Percentiles rank a stretch among this genome's conserved stretches.
phyloP scores from a whole-genome alignment of 108 stramenopile species.

The Cyclotella sp. region DNA sequence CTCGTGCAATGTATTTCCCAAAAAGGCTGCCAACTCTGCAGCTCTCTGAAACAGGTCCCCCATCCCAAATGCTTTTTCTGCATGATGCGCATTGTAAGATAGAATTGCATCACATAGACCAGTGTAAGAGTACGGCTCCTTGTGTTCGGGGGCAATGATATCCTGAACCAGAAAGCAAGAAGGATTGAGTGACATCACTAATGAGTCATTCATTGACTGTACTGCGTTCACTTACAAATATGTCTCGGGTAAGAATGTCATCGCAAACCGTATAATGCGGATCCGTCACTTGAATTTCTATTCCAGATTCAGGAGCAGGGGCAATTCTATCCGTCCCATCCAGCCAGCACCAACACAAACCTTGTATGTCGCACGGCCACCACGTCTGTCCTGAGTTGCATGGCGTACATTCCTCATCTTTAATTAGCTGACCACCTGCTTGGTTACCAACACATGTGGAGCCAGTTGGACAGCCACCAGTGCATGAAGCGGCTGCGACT shows the following conservation, averaged over 20 bases:
- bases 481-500: slow-evolving; percentile 31
- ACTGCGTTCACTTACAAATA: not conserved
- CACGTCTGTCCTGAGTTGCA: slow-evolving; percentile 30
- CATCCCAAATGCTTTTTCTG: slow-evolving; percentile 46
- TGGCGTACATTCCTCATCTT: slow-evolving; percentile 21
- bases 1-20: slow-evolving; percentile 40
- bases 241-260: slow-evolving; percentile 24
- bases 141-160: slow-evolving; percentile 20
- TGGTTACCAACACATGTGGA: slow-evolving; percentile 42
- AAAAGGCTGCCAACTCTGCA: slow-evolving; percentile 35
- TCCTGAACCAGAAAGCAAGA: not conserved
- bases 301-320: slow-evolving; percentile 25
- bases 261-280: slow-evolving; percentile 30
- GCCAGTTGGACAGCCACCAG: slow-evolving; percentile 28
- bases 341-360: slow-evolving; percentile 41
- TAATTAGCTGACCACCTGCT: slow-evolving; percentile 31
- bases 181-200: too few relatives aligned
- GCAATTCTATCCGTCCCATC: slow-evolving; percentile 38
- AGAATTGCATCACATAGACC: slow-evolving; percentile 41
- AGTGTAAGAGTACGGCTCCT: slow-evolving; percentile 23
- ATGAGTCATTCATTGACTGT: too few relatives aligned
- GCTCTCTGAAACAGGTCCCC: slow-evolving; percentile 23
- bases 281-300: slow-evolving; percentile 14
- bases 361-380: slow-evolving; percentile 35
- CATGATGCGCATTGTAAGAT: slow-evolving; percentile 33